phyloP scores from a whole-genome alignment of 2,329 filamentous ascomycete species.

The Ophiostoma ulmi region DNA sequence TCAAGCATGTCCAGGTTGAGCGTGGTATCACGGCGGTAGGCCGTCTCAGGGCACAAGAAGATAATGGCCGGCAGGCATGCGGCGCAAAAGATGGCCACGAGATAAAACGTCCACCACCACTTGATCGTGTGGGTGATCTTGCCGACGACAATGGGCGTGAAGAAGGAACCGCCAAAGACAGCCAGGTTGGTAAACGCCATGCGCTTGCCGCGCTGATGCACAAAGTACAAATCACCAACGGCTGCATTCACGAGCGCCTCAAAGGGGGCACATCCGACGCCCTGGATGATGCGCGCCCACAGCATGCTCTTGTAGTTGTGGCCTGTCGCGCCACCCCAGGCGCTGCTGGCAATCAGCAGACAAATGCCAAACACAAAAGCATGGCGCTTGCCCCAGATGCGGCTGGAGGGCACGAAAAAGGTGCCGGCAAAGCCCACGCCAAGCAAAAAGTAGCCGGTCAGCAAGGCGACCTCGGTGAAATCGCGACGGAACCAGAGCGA shows the following conservation, averaged over 20 bases:
- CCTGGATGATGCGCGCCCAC: slow-evolving; percentile 77
- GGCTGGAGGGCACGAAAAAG: slow-evolving; percentile 78
- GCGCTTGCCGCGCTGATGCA: slow-evolving; percentile 70
- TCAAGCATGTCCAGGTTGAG: slow-evolving; percentile 65
- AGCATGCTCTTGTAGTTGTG: slow-evolving; percentile 66
- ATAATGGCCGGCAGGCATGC: slow-evolving; percentile 65
- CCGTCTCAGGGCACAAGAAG: slow-evolving; percentile 79
- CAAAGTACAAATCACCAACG: slow-evolving; percentile 85
- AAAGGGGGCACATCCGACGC: slow-evolving; percentile 79
- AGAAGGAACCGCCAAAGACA: slow-evolving; percentile 53
- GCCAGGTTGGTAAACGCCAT: slow-evolving; percentile 72
- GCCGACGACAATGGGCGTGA: slow-evolving; percentile 83
- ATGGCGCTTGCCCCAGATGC: slow-evolving; percentile 91
- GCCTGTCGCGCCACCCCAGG: slow-evolving; percentile 69
- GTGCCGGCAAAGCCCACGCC: slow-evolving; percentile 77
- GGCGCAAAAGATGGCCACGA: slow-evolving; percentile 78
- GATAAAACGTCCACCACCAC: slow-evolving; percentile 87
- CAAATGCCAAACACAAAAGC: slow-evolving; percentile 73
- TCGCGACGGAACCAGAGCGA: slow-evolving; percentile 58
- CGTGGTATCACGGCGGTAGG: slow-evolving; percentile 60
- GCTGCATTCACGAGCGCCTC: slow-evolving; percentile 85
- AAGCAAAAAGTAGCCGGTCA: slow-evolving; percentile 83
- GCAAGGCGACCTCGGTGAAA: slow-evolving; percentile 71
- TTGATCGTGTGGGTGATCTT: slow-evolving; percentile 71
- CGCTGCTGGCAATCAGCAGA: slow-evolving; percentile 66